Evolutionary conservation across 2,329 filamentous ascomycete genomes (phyloP), one percentile per base, ranked within the genome.

Genomic region (Penicillium sp.): DNA sequence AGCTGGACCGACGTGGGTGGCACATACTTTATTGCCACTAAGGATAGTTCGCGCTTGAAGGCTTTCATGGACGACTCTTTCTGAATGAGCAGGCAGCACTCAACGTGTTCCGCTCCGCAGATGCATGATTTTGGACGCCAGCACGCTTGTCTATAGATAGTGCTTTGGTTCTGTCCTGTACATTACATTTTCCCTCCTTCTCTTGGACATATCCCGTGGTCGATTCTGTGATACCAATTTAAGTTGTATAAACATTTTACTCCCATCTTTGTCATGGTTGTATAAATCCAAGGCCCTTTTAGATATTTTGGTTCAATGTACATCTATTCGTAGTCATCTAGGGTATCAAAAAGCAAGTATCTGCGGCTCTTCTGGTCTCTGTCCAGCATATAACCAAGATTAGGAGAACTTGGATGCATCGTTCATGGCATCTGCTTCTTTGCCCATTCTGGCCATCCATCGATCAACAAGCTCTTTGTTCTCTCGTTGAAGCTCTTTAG

Each of bases 1-100:
- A 97, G 93, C 78, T 99, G 95, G 95, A 94, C 91, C 14, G 89
- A 90, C 66, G 87, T 89, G 55, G 88, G 89, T 28, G 94, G 94
- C 30, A 86, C 88, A 58, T 99, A 95, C 78, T 98, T 90, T 74
- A 90, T 98, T 73, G 93, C 94, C 59, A 93, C 86, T 13, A 91
- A 92, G 77, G 92, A 92, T 69, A 80, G 80, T 62, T 80, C 79
- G 33, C 83, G 83, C 67, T 72, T 85, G 69, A 78, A 81, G 65
- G 74, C 75, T 4, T 86, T 86, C 70, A 70, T 75, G 62, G 77
- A 79, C 60, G 73, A 69, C 56, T 73, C 75, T 66, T 57, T 68
- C 45, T 76, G 60, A 73, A 54, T 22, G 35, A 40, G 56, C 49
- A 49, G 55, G 59, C 25, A 38, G 45, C 35, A 59, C 28, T 59